phyloP scores from a whole-genome alignment of 2,329 filamentous ascomycete species.

The Xylariaceae sp. region DNA sequence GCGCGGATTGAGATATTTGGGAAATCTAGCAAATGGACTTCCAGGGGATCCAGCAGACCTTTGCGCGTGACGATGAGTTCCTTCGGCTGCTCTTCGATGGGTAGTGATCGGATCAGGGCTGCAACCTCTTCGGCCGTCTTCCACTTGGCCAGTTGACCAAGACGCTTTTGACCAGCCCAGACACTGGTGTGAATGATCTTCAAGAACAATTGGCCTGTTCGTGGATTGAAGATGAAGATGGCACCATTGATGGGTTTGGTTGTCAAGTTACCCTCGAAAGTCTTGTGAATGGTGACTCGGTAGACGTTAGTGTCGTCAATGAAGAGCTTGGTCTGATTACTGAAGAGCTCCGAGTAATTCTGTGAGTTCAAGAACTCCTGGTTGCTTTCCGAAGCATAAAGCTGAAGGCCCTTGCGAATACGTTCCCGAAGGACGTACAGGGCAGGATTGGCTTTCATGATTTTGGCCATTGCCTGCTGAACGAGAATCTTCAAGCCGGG shows the following conservation, averaged over 20 bases:
- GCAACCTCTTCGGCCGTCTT: slow-evolving; percentile 99
- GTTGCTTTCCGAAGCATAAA: slow-evolving; percentile 97
- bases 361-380: slow-evolving; percentile 99
- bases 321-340: slow-evolving; percentile 97
- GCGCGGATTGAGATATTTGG: slow-evolving; percentile 98
- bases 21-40: slow-evolving; percentile 96
- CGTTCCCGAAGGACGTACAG: slow-evolving; percentile 94
- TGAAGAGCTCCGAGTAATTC: slow-evolving; percentile 98
- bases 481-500: slow-evolving; percentile 91
- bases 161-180: slow-evolving; percentile 98
- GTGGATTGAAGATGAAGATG: slow-evolving; percentile 99
- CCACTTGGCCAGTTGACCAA: slow-evolving; percentile 97
- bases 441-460: slow-evolving; percentile 99
- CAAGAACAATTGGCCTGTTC: slow-evolving; percentile 93
- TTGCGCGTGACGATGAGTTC: slow-evolving; percentile 98
- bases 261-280: slow-evolving; percentile 96
- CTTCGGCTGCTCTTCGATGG: slow-evolving; percentile 97
- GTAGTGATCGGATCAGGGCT: slow-evolving; percentile 88
- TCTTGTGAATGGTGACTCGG: slow-evolving; percentile 99
- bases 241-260: slow-evolving; percentile 99
- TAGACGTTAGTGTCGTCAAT: slow-evolving; percentile 99
- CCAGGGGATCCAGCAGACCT: slow-evolving; percentile 91
- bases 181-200: slow-evolving; percentile 99
- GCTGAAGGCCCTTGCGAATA: slow-evolving; percentile 95
- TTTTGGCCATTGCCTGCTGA: slow-evolving; percentile 98